These are phyloP conservation scores for Globisporangium acanthophoron DNA, from an alignment of 352 stramenopile species.

Conservation along the genomic window DNA sequence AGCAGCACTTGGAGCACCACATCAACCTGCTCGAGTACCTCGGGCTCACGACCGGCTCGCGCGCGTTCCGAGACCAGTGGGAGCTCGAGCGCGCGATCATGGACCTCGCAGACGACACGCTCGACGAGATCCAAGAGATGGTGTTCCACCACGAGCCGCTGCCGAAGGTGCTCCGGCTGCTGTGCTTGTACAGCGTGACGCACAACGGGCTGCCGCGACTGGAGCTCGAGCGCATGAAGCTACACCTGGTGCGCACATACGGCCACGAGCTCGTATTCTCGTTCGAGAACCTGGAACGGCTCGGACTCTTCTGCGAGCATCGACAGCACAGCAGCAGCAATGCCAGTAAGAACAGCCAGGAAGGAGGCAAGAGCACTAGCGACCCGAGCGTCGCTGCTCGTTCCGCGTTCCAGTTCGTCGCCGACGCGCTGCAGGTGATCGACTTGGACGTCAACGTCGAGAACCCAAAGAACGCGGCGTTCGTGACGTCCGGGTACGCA, in stretches of 20 bases:
- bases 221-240: conserved; percentile 40
- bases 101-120: conserved; percentile 29
- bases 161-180: conserved; percentile 44
- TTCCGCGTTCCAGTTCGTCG: conserved; percentile 26
- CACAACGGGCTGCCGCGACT: conserved; percentile 32
- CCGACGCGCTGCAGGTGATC: conserved; percentile 31
- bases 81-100: conserved; percentile 62
- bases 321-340: neutral
- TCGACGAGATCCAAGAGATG: conserved; percentile 49
- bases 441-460: conserved; percentile 55
- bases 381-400: neutral
- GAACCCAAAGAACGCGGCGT: conserved; percentile 47
- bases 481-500: conserved; percentile 67
- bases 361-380: neutral
- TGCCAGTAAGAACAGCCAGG: neutral
- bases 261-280: conserved; percentile 70
- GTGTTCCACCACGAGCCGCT: conserved; percentile 54
- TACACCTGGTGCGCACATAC: conserved; percentile 63
- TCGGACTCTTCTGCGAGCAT: conserved; percentile 42
- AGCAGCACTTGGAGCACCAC: conserved; percentile 54
- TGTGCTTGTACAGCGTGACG: conserved; percentile 57
- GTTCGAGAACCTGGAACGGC: conserved; percentile 50
- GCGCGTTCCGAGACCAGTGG: conserved; percentile 61
- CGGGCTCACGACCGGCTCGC: conserved; percentile 32
- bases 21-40: conserved; percentile 55